A percentile compares a stretch with the other conserved stretches of the same genome.
phyloP scores from a whole-genome alignment of 495 filamentous ascomycete species.

The Usnea hakonensis region DNA sequence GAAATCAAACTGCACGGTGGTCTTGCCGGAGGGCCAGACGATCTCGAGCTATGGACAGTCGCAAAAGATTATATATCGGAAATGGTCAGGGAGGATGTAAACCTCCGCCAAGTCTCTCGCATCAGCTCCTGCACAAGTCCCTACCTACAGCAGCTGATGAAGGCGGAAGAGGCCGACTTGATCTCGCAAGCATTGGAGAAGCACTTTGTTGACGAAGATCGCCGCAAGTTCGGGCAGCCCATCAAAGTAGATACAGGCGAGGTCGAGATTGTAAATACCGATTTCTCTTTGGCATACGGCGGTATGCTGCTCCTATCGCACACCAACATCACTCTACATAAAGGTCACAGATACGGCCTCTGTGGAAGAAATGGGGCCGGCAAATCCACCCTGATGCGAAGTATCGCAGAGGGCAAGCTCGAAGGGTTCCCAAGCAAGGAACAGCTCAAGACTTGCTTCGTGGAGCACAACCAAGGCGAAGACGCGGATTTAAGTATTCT shows the following conservation, averaged over 20 bases:
- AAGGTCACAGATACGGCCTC: conserved; percentile 94
- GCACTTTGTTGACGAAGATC: conserved; percentile 71
- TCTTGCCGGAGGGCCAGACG: conserved; percentile 47
- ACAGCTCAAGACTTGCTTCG: conserved; percentile 89
- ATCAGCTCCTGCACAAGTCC: conserved; percentile 57
- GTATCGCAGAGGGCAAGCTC: conserved; percentile 89
- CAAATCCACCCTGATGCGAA: conserved; percentile 97
- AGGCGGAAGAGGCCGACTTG: conserved; percentile 45
- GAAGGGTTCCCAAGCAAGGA: conserved; percentile 94
- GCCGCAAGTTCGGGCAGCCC: conserved; percentile 78
- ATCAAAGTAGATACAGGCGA: conserved; percentile 78
- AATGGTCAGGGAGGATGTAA: conserved; percentile 86
- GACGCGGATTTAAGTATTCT: conserved; percentile 92
- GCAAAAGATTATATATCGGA: conserved; percentile 67
- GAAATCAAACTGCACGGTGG: conserved; percentile 65
- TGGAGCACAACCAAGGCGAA: conserved; percentile 97
- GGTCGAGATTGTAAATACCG: conserved; percentile 92
- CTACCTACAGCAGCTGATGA: conserved; percentile 67
- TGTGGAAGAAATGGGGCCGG: conserved; percentile 95
- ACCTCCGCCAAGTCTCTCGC: conserved; percentile 68
- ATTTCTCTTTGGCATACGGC: conserved; percentile 96
- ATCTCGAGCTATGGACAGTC: conserved; percentile 55
- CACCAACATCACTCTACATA: conserved; percentile 87
- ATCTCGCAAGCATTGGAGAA: conserved; percentile 59
- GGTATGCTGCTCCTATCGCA: conserved; percentile 97